phyloP scores from a whole-genome alignment of 192 early-diverging fungal genomes.

The Dissophora globulifera region DNA sequence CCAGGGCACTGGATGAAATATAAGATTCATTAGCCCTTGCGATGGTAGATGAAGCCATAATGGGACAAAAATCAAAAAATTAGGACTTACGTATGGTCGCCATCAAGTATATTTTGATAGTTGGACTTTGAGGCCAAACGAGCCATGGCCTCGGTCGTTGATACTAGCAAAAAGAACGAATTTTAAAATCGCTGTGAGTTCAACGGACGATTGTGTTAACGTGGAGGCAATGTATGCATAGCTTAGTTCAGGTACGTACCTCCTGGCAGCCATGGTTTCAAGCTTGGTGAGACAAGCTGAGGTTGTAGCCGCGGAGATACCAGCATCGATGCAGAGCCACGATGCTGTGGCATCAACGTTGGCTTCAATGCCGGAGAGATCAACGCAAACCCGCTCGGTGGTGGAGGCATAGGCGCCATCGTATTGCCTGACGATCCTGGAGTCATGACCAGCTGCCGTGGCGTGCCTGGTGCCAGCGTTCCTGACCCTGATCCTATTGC shows the following conservation, averaged over 20 bases:
- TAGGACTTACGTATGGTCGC: conserved; percentile 76
- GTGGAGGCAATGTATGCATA: no score
- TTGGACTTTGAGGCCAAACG: conserved; percentile 67
- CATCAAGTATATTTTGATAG: conserved; percentile 90
- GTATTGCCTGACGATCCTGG: conserved; percentile 25
- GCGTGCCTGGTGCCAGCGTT: conserved; percentile 30
- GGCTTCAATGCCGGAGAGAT: conserved; percentile 46
- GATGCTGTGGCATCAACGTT: conserved; percentile 34
- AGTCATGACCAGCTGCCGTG: conserved; percentile 22
- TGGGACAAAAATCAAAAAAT: neutral
- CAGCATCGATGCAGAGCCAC: conserved; percentile 14
- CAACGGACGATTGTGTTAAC: no score
- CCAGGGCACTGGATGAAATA: conserved; percentile 68
- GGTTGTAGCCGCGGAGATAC: conserved; percentile 40
- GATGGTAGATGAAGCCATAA: no score
- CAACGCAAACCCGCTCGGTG: conserved; percentile 35
- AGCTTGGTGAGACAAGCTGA: conserved; percentile 36
- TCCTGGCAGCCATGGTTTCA: conserved; percentile 44
- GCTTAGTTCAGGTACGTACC: conserved; percentile 33
- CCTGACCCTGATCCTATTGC: no score
- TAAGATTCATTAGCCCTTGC: no score
- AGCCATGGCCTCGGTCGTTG: conserved; percentile 49
- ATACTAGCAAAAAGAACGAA: no score
- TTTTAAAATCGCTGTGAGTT: no score
- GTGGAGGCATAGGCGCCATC: conserved; percentile 48